Percentiles rank a stretch among this genome's conserved stretches.
phyloP scores from a whole-genome alignment of 2,329 filamentous ascomycete species.

The Botryosphaeria dothidea region DNA sequence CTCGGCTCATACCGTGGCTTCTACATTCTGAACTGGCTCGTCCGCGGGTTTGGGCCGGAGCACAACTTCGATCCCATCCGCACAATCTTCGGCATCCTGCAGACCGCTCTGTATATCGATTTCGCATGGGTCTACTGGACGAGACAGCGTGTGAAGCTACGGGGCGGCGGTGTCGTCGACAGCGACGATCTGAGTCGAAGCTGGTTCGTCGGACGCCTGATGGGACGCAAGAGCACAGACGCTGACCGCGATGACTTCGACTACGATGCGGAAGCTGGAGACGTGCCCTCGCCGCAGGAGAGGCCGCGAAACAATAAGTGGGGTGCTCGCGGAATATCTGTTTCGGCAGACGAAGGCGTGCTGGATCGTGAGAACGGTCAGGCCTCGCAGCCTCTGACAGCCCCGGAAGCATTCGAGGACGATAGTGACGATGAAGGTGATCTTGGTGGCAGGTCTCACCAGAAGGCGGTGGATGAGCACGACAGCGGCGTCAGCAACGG shows the following conservation, averaged over 20 bases:
- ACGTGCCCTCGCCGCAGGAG: constrained; percentile 31
- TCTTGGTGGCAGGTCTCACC: constrained; percentile 21
- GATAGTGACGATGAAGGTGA: constrained; percentile 43
- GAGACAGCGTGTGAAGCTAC: constrained; percentile 88
- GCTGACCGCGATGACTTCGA: constrained; percentile 53
- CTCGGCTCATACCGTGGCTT: constrained; percentile 85
- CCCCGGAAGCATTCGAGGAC: constrained; percentile 49
- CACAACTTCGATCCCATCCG: constrained; percentile 68
- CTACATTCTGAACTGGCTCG: constrained; percentile 91
- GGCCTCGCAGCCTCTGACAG: constrained; percentile 42
- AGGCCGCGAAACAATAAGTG: constrained; percentile 48
- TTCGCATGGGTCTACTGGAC: constrained; percentile 98
- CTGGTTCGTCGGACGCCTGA: constrained; percentile 78
- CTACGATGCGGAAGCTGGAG: constrained; percentile 63
- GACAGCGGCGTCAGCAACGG: constrained; percentile 32
- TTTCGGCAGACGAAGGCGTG: constrained; percentile 59
- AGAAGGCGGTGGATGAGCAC: not conserved
- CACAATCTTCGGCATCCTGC: constrained; percentile 82
- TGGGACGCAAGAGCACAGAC: constrained; percentile 59
- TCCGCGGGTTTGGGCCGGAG: constrained; percentile 63
- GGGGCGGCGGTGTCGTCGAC: constrained; percentile 84
- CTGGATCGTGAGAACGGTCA: constrained; percentile 34
- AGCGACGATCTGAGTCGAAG: constrained; percentile 83
- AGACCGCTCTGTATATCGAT: constrained; percentile 87
- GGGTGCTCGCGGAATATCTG: constrained; percentile 60